Evolutionary conservation across 805 yeast species (phyloP).

Genomic region (Teunomyces stri): DNA sequence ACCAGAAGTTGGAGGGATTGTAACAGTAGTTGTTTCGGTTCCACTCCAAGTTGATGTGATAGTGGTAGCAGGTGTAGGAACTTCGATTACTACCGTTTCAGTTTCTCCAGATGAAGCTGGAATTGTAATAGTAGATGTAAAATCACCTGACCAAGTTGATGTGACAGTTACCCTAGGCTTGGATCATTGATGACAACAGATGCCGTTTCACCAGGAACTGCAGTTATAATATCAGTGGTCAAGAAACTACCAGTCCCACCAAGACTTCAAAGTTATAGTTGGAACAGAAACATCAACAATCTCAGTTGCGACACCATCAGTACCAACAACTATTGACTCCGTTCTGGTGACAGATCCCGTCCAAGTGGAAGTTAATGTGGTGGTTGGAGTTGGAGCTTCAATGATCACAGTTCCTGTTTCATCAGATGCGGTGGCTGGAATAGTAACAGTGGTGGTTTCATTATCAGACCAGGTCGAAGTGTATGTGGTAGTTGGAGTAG

Average conservation of each 20-base stretch:
- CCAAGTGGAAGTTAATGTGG: constrained; percentile 13
- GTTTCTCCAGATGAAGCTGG: constrained; percentile 7
- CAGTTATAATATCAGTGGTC: no score
- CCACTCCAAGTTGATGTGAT: constrained; percentile 12
- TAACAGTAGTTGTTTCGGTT: constrained; percentile 6
- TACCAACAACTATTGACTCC: constrained; percentile 10
- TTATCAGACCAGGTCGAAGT: constrained; percentile 15
- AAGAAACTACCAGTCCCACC: no score
- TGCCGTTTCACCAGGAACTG: no score
- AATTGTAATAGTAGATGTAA: not conserved
- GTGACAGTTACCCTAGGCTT: not conserved
- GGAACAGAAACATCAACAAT: constrained; percentile 12
- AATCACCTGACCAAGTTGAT: not conserved
- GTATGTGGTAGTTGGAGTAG: constrained; percentile 13
- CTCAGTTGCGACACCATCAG: no score
- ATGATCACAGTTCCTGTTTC: constrained; percentile 10
- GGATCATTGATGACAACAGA: no score
- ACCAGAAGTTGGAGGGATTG: not conserved
- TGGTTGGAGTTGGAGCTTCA: constrained; percentile 11
- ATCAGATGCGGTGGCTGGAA: constrained; percentile 5
- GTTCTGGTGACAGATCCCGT: constrained; percentile 6
- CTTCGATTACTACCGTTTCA: constrained; percentile 12
- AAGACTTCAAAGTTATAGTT: not conserved
- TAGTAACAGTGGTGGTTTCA: constrained; percentile 7
- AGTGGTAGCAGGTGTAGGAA: constrained; percentile 11